Conservation (phyloP, 768 basidiomycete species). For the Plicaturopsis crispa region DNA sequence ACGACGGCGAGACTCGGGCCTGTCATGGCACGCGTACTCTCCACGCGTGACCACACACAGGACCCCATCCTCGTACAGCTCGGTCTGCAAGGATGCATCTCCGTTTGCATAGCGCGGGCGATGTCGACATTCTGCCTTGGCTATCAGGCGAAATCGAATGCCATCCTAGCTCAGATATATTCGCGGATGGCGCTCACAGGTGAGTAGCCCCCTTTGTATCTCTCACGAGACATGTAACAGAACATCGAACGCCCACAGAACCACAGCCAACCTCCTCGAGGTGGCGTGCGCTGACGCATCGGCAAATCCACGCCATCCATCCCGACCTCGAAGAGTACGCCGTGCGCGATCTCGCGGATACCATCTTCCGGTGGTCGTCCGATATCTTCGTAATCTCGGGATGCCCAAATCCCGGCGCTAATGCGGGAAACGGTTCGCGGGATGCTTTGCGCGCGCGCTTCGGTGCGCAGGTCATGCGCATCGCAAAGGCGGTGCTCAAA, state of each 20-base stretch:
- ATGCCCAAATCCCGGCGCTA: slow-evolving; percentile 38
- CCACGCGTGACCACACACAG: slow-evolving; percentile 60
- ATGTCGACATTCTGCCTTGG: slow-evolving; percentile 70
- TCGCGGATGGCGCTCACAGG: slow-evolving; percentile 48
- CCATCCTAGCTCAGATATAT: slow-evolving; percentile 54
- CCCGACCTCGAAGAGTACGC: slow-evolving; percentile 61
- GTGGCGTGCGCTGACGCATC: slow-evolving; percentile 70
- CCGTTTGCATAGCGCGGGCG: slow-evolving; percentile 59
- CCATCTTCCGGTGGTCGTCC: slow-evolving; percentile 64
- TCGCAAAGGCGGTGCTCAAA: slow-evolving; percentile 55
- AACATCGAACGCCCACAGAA: slow-evolving; percentile 29
- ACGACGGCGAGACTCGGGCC: slow-evolving; percentile 58
- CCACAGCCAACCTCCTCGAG: slow-evolving; percentile 73
- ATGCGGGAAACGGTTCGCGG: slow-evolving; percentile 23
- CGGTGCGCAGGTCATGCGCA: slow-evolving; percentile 54
- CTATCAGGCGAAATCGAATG: slow-evolving; percentile 63
- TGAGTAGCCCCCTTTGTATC: slow-evolving; percentile 18
- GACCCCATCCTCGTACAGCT: slow-evolving; percentile 74
- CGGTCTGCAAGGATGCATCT: slow-evolving; percentile 64
- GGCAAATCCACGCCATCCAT: slow-evolving; percentile 59
- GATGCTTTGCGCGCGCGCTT: slow-evolving; percentile 41
- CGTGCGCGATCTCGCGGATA: slow-evolving; percentile 64
- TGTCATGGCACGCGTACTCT: slow-evolving; percentile 51
- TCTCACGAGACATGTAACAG: slow-evolving; percentile 3
- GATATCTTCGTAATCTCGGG: slow-evolving; percentile 64